Base-by-base conservation (phyloP, 371 early-diverging fungal genomes). In the Encephalitozoon intestinalis region DNA sequence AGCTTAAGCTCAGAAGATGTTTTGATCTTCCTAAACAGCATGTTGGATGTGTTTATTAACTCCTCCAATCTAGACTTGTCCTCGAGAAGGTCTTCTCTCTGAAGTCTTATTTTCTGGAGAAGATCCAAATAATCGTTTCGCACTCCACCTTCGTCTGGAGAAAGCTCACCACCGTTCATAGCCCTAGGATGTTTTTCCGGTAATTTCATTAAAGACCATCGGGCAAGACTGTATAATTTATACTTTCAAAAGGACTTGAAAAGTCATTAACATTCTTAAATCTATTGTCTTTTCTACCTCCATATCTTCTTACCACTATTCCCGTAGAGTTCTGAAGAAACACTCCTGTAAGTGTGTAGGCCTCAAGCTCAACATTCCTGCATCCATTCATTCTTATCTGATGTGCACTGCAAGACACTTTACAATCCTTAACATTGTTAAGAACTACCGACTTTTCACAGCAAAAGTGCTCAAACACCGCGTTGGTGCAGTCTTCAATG, bases 1-100 rank as follows among this genome's bases (percentile, higher is more conserved):
- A 82, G 58, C 31, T 79, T 69, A 30, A 82, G 75, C 46, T 79
- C 79, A 31, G 39, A 51, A 26, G 74, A 53, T n/a, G 67, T 79
- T 53, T 43, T 50, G 12, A 82, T 78, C 9, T 50, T 31, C 21
- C 41, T 67, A 25, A 82, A 70, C 12, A 82, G 68, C 30, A 31
- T 44, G 50, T 82, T 79, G 3, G 77, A 75, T 66, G 58, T 63
- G 25, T 68, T 49, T 46, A 79, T 44, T 12, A 82, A 46, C 2
- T 73, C 41, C 52, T 74, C 69, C 15, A 80, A 39, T 12, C 46
- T 39, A 40, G 28, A 34, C 30, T 23, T 26, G 37, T 73, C 71
- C 65, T 82, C 79, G 50, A 9, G n/a, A 51, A 28, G 23, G 0
- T n/a, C 39, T 70, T 73, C 73, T 46, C 72, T 82, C 26, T 73